Evolutionary conservation across 805 yeast genomes (phyloP).

Genomic region (Clavispora carvajalis): DNA sequence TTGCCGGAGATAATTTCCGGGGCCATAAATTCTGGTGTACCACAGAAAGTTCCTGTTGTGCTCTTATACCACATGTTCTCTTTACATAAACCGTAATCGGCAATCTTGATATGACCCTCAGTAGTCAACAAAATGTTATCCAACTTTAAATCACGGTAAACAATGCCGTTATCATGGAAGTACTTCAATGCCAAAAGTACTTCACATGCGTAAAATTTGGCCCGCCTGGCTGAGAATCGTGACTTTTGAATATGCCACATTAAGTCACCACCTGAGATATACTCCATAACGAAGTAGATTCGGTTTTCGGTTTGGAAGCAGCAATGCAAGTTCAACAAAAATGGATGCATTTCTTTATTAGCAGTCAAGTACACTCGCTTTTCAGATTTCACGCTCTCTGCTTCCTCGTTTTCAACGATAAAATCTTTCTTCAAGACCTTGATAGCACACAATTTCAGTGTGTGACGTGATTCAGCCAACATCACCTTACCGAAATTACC

Average conservation of each 20-base stretch:
- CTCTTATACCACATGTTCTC: slow-evolving; percentile 83
- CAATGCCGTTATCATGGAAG: slow-evolving; percentile 92
- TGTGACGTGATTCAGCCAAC: slow-evolving; percentile 89
- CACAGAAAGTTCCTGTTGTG: slow-evolving; percentile 93
- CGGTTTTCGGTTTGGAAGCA: slow-evolving; percentile 98
- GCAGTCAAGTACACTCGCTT: slow-evolving; percentile 85
- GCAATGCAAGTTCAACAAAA: slow-evolving; percentile 82
- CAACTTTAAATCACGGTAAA: slow-evolving; percentile 92
- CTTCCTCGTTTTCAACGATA: slow-evolving; percentile 92
- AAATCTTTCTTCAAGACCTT: slow-evolving; percentile 95
- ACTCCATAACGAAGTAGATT: slow-evolving; percentile 97
- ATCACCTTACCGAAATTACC: slow-evolving; percentile 99
- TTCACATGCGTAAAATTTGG: slow-evolving; percentile 97
- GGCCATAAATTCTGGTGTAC: slow-evolving; percentile 99
- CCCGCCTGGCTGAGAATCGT: slow-evolving; percentile 81
- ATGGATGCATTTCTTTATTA: slow-evolving; percentile 87
- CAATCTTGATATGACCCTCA: slow-evolving; percentile 92
- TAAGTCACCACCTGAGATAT: slow-evolving; percentile 94
- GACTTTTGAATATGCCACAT: slow-evolving; percentile 99
- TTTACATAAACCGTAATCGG: slow-evolving; percentile 96
- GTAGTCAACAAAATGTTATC: slow-evolving; percentile 88
- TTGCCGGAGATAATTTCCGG: slow-evolving; percentile 95
- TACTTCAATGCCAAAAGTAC: slow-evolving; percentile 86
- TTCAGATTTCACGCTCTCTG: slow-evolving; percentile 90
- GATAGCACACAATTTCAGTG: slow-evolving; percentile 82